Evolutionary conservation across 495 filamentous ascomycete genomes (phyloP).

Genomic region (Talaromyces ruber): DNA sequence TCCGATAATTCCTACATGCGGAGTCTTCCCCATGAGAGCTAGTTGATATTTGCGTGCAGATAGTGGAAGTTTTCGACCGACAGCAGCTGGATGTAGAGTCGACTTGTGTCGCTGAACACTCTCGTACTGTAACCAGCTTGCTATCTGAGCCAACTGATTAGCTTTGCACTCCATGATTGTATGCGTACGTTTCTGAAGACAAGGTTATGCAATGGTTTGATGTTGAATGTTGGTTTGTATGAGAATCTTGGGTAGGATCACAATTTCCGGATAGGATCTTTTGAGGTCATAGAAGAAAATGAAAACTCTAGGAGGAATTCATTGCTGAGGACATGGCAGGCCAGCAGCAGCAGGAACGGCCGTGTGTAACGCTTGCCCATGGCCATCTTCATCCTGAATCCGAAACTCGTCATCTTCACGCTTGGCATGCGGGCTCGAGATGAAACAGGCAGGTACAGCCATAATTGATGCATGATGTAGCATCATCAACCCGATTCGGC

Average conservation of each 20-base stretch:
- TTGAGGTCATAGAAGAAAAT: not conserved
- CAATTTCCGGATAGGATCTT: not conserved
- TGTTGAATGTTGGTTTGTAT: not conserved
- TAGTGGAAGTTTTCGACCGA: constrained; percentile 6
- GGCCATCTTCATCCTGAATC: not conserved
- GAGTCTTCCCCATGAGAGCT: constrained; percentile 24
- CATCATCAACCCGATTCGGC: not conserved
- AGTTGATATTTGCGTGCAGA: constrained; percentile 1
- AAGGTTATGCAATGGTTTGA: too few relatives aligned
- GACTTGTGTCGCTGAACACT: not conserved
- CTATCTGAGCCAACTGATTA: constrained; percentile 4
- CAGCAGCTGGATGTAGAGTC: not conserved
- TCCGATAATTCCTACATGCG: constrained; percentile 67
- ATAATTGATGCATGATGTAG: not conserved
- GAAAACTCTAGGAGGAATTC: not conserved
- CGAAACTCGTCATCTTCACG: not conserved
- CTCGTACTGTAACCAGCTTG: not conserved
- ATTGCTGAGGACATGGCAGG: not conserved
- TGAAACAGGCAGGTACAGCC: constrained; percentile 8
- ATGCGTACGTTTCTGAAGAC: not conserved
- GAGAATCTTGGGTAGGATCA: not conserved
- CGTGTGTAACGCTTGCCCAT: not conserved
- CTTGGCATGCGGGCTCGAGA: constrained; percentile 5
- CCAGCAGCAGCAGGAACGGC: not conserved
- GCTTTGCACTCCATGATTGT: constrained; percentile 8